Conservation (phyloP, 495 filamentous ascomycete genomes). For the Pyrenula massariospora region DNA sequence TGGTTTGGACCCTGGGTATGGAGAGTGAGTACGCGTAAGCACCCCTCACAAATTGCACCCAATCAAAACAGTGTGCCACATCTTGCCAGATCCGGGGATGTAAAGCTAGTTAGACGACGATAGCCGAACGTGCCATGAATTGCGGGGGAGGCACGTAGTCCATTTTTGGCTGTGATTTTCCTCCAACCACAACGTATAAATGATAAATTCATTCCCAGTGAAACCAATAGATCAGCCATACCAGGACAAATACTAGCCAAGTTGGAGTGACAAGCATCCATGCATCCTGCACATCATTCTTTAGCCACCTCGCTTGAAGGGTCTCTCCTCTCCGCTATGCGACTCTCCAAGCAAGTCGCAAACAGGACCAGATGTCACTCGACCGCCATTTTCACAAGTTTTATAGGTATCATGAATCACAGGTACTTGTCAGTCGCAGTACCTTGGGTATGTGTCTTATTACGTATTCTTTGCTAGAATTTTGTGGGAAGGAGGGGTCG, state of each 20-base stretch:
- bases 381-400: neutral
- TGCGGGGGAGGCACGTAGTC: no score
- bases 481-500: neutral
- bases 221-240: no score
- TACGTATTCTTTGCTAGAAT: neutral
- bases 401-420: neutral
- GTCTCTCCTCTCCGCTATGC: neutral
- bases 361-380: neutral
- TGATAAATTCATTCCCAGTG: no score
- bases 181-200: no score
- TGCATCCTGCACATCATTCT: neutral
- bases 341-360: neutral
- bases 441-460: neutral
- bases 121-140: no score
- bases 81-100: neutral
- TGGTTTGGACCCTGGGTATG: neutral
- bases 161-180: no score
- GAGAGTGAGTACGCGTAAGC: neutral
- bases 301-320: neutral
- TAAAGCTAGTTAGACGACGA: no score
- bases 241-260: neutral
- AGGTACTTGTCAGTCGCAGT: neutral
- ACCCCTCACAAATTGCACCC: neutral
- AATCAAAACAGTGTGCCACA: neutral
- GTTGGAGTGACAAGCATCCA: neutral